These are phyloP conservation scores for Chytriomyces hyalinus DNA, from an alignment of 192 early-diverging fungal genomes.

Conservation along the genomic window DNA sequence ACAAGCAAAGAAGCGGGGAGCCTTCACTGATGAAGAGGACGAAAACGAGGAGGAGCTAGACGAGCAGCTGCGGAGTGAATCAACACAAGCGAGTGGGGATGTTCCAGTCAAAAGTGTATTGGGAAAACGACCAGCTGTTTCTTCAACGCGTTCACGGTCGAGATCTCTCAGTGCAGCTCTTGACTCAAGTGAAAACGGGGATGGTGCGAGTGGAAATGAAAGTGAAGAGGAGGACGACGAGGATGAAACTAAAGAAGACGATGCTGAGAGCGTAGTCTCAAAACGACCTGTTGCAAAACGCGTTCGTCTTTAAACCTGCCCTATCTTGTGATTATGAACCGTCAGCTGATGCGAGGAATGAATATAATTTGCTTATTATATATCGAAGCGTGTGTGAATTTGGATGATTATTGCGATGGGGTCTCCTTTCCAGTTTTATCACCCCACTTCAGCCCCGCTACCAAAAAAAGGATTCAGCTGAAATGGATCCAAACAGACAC, in stretches of 20 bases:
- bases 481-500: too few species aligned
- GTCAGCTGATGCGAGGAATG: too few species aligned
- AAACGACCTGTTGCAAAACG: conserved; percentile 14
- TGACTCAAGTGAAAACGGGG: background rate
- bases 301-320: conserved; percentile 3
- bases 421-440: too few species aligned
- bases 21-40: conserved; percentile 15
- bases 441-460: too few species aligned
- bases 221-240: conserved; percentile 38
- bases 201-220: conserved; percentile 29
- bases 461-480: too few species aligned
- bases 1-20: conserved; percentile 17
- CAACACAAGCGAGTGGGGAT: background rate
- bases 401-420: too few species aligned
- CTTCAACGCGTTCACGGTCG: background rate
- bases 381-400: too few species aligned
- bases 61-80: conserved; percentile 19
- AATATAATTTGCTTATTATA: too few species aligned
- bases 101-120: conserved; percentile 4
- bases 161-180: background rate
- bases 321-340: too few species aligned
- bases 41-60: conserved; percentile 38
- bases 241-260: conserved; percentile 24
- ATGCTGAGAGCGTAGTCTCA: background rate
- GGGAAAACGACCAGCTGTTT: background rate